Evolutionary conservation across 108 stramenopile species (phyloP).

Genomic region (Stephanodiscus triporus): DNA sequence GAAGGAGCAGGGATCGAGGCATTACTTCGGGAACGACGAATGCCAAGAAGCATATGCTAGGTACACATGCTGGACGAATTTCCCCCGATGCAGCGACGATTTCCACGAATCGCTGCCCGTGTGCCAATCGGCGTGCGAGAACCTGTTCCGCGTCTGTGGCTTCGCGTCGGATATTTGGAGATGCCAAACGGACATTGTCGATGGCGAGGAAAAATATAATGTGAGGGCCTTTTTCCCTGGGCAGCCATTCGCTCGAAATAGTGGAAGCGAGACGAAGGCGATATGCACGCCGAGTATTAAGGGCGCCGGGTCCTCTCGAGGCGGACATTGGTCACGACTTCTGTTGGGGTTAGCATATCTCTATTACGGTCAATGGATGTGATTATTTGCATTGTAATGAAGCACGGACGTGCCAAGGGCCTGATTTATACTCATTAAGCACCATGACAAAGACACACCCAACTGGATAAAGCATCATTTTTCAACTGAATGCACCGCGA

Average conservation of each 20-base stretch:
- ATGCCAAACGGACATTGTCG: conserved; percentile 28
- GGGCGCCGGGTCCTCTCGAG: conserved; percentile 13
- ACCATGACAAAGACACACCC: neutral
- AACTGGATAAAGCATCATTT: neutral
- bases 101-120: conserved; percentile 41
- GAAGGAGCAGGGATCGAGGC: conserved; percentile 15
- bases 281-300: conserved; percentile 53
- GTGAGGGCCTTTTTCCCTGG: conserved; percentile 35
- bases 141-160: conserved; percentile 46
- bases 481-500: conserved; percentile 26
- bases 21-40: conserved; percentile 43
- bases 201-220: conserved; percentile 36
- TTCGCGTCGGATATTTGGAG: conserved; percentile 37
- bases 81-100: conserved; percentile 45
- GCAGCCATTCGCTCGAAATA: conserved; percentile 45
- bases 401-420: neutral
- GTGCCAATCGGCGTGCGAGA: conserved; percentile 49
- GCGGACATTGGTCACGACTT: neutral
- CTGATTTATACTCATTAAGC: neutral
- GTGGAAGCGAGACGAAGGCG: conserved; percentile 14
- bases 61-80: conserved; percentile 49
- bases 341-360: neutral
- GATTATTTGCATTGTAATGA: neutral
- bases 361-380: neutral
- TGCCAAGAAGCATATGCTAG: conserved; percentile 43